Base-by-base conservation (phyloP, 805 yeast species). In the Yarrowia hollandica region DNA sequence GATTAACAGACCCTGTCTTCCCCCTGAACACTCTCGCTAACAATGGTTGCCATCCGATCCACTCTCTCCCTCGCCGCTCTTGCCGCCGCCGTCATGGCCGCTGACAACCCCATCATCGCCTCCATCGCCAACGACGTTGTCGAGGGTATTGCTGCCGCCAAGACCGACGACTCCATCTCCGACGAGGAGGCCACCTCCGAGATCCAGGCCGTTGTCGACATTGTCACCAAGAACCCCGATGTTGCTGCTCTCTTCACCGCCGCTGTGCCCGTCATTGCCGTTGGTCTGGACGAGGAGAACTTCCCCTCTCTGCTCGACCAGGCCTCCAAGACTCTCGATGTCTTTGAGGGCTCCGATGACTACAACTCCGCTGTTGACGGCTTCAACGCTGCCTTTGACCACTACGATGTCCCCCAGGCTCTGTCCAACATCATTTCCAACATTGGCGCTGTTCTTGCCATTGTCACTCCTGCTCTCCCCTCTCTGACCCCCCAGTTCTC, bases 11-110 rank as follows among this genome's bases (percentile, higher is more conserved):
- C 39, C 8, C 28, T 30, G 39, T 48, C 55, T 33, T 28, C n/a
- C n/a, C 4, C 21, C 18, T 21, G 11, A 4, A 48, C 39, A 48
- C 55, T 48, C 55, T 48, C 55, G 26, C 28, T 48, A 48, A 48
- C 37, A 44, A 48, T 48, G 55, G 55, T 48, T 48, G 37, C 55
- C 39, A 31, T 48, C 39, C 55, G 55, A 48, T 48, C 55, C 39
- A 48, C 55, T 48, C 55, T 48, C 38, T 26, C 55, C 39, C 8
- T 48, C 28, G 55, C 55, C 39, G 55, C 39, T 31, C 55, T 48
- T 16, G 38, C 55, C 33, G 38, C 30, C 16, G 21, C 23, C 28
- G 39, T 48, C 16, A 8, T 14, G 14, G 55, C 37, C 30, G 38
- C 38, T 10, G 16, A 14, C 2, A 33, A 48, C 37, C 21, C 37